These are phyloP conservation scores for Arbutus unedo DNA, from an alignment of 148 eudicot species.

Conservation along the genomic window DNA sequence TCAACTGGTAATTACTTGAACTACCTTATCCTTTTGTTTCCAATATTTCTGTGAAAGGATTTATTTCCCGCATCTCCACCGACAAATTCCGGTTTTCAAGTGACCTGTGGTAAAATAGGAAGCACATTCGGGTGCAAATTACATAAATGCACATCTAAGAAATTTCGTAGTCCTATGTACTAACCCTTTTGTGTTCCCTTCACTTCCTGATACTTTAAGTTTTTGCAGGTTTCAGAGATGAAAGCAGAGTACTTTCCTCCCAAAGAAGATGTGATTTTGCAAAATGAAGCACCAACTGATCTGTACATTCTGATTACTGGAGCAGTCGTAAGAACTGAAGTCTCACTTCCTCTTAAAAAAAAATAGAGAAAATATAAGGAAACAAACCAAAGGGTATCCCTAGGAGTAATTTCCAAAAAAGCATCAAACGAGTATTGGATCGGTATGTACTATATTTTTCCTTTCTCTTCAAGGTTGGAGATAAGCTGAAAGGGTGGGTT, in stretches of 20 bases:
- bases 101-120: background rate
- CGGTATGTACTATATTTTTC: background rate
- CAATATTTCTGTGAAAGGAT: background rate
- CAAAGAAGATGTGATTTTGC: conserved; percentile 78
- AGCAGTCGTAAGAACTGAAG: conserved; percentile 48
- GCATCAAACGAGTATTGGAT: background rate
- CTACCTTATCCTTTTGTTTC: background rate
- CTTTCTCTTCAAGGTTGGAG: background rate
- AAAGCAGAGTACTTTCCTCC: conserved; percentile 89
- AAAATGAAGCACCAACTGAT: conserved; percentile 88
- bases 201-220: background rate
- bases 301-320: conserved; percentile 76
- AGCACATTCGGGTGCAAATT: background rate
- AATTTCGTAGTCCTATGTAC: background rate
- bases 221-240: conserved; percentile 75
- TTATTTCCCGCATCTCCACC: background rate
- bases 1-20: conserved; percentile 58
- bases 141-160: background rate
- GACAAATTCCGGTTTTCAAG: background rate
- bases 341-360: background rate
- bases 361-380: background rate
- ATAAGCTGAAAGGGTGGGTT: background rate
- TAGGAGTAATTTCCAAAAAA: background rate
- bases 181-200: background rate
- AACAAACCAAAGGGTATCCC: background rate